Percentiles rank a stretch among this genome's conserved stretches.
Conservation (phyloP, 805 yeast genomes). For the Candida krabiensis region DNA sequence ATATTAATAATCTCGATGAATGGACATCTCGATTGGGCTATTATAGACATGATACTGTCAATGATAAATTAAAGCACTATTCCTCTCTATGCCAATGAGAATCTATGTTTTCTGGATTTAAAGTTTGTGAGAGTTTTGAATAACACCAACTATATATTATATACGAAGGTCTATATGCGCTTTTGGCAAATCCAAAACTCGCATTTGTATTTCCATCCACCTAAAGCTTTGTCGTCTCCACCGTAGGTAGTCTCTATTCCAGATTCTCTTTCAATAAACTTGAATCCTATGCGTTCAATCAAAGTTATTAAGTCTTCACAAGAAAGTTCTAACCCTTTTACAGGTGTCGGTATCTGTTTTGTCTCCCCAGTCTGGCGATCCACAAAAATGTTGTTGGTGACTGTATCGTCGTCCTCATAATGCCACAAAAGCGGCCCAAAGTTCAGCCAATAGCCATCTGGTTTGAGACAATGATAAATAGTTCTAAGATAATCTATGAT, state of each 20-base stretch:
- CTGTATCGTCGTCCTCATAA: slow-evolving; percentile 51
- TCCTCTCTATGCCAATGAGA: too few relatives aligned
- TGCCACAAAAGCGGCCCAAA: slow-evolving; percentile 77
- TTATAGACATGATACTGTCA: slow-evolving; percentile 8
- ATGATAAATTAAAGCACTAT: slow-evolving; percentile 8
- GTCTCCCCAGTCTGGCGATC: slow-evolving; percentile 26
- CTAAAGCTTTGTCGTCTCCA: slow-evolving; percentile 48
- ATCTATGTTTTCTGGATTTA: too few relatives aligned
- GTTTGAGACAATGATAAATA: slow-evolving; percentile 44
- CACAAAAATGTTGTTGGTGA: slow-evolving; percentile 22
- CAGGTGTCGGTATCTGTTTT: slow-evolving; percentile 32
- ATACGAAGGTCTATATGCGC: neutral
- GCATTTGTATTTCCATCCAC: slow-evolving; percentile 58
- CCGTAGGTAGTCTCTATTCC: slow-evolving; percentile 53
- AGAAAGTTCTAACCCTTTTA: slow-evolving; percentile 59
- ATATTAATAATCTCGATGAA: slow-evolving; percentile 9
- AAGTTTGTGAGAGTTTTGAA: too few relatives aligned
- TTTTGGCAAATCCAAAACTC: slow-evolving; percentile 67
- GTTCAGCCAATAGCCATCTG: slow-evolving; percentile 58
- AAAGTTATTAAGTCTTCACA: slow-evolving; percentile 53
- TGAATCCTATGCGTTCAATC: slow-evolving; percentile 50
- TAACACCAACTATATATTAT: too few relatives aligned
- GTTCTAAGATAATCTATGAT: slow-evolving; percentile 56
- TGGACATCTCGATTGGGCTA: slow-evolving; percentile 26
- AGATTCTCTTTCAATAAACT: slow-evolving; percentile 42